These are phyloP conservation scores for Trichosporon sp. DNA, from an alignment of 1,284 basidiomycete species.

Conservation along the genomic window DNA sequence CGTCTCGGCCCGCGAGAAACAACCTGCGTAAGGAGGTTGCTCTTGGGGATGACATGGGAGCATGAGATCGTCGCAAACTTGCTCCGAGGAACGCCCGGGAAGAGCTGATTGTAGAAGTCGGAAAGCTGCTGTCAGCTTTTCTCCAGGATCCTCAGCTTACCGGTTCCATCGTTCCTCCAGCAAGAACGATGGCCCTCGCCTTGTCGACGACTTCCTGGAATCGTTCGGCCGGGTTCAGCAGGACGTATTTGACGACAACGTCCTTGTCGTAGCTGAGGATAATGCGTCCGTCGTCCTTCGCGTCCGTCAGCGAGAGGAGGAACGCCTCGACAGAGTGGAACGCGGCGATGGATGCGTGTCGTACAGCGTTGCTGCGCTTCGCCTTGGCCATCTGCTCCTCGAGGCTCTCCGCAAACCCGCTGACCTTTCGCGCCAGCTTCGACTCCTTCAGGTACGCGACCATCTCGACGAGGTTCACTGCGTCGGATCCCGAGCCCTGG, in stretches of 20 bases:
- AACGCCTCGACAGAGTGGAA: conserved; percentile 81
- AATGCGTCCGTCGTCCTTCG: conserved; percentile 66
- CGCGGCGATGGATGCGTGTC: conserved; percentile 60
- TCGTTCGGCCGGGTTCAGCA: conserved; percentile 85
- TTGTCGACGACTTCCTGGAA: conserved; percentile 76
- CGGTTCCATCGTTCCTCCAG: conserved; percentile 97
- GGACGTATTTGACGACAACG: conserved; percentile 74
- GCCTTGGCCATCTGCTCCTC: conserved; percentile 25
- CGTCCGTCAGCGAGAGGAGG: conserved; percentile 72
- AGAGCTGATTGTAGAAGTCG: conserved; percentile 81
- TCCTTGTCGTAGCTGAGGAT: conserved; percentile 39
- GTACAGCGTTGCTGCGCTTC: conserved; percentile 13
- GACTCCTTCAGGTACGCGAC: conserved; percentile 77
- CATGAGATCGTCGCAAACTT: conserved; percentile 78
- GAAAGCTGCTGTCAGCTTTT: conserved; percentile 61
- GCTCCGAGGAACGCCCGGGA: conserved; percentile 62
- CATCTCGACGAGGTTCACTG: conserved; percentile 72
- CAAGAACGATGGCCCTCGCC: conserved; percentile 77
- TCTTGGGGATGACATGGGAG: conserved; percentile 81
- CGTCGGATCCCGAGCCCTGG: conserved; percentile 54
- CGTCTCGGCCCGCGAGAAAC: conserved; percentile 74
- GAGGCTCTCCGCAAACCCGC: conserved; percentile 70
- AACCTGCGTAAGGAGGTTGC: conserved; percentile 74
- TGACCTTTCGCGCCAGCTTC: conserved; percentile 69
- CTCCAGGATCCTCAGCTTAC: conserved; percentile 50